These are phyloP conservation scores for Sugiyamaella sp. DNA, from an alignment of 1,139 yeast genomes.

Conservation along the genomic window DNA sequence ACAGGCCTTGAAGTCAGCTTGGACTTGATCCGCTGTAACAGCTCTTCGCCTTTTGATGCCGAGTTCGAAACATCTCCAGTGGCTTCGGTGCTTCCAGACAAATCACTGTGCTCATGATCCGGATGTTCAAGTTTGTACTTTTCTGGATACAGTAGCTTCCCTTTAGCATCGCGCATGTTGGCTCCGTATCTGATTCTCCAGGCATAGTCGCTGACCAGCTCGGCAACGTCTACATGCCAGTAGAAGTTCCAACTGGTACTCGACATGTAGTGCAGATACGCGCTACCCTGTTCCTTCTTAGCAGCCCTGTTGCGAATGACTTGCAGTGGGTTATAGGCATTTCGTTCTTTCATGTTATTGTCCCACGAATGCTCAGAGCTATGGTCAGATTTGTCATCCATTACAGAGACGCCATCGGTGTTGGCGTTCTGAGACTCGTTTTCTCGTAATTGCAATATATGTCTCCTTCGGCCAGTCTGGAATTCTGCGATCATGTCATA, in stretches of 20 bases:
- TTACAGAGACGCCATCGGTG: neutral
- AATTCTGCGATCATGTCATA: conserved; percentile 53
- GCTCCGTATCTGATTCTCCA: conserved; percentile 74
- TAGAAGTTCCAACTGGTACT: conserved; percentile 35
- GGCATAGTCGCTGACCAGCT: conserved; percentile 58
- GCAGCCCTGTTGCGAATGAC: conserved; percentile 66
- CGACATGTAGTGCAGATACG: conserved; percentile 16
- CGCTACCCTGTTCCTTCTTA: conserved; percentile 23
- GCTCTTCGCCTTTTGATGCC: conserved; percentile 26
- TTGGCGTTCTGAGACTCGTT: neutral
- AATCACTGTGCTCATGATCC: conserved; percentile 4
- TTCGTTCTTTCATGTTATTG: conserved; percentile 8
- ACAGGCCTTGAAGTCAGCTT: conserved; percentile 25
- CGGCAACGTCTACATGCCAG: conserved; percentile 74
- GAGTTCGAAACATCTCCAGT: no score
- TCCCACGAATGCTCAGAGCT: conserved; percentile 10
- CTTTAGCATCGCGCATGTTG: conserved; percentile 57
- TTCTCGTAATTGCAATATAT: neutral
- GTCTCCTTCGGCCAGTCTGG: conserved; percentile 29
- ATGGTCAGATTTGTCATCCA: conserved; percentile 11
- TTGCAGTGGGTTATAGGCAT: conserved; percentile 73
- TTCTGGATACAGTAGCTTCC: conserved; percentile 61
- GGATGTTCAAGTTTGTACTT: neutral
- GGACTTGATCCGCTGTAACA: conserved; percentile 28
- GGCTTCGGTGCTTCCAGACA: neutral